A percentile compares a stretch with the other conserved stretches of the same genome.
These are phyloP conservation scores for Termitomyces sp. DNA, from an alignment of 768 basidiomycete genomes.

Conservation along the genomic window DNA sequence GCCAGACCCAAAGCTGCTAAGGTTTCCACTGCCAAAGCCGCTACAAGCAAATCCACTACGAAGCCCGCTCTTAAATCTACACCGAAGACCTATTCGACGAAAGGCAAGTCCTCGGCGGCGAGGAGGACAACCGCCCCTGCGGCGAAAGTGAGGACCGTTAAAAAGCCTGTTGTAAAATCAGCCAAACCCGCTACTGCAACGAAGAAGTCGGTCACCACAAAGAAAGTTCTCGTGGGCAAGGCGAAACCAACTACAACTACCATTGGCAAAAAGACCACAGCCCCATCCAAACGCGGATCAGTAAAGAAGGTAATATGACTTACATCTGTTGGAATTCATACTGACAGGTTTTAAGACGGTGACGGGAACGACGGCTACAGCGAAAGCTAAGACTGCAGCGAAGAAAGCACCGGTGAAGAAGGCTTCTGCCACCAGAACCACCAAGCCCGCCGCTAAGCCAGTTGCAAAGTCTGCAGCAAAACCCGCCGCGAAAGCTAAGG, in stretches of 20 bases:
- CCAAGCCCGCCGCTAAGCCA: conserved; percentile 41
- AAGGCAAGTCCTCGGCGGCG: conserved; percentile 15
- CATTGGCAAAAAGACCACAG: conserved; percentile 37
- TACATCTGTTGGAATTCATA: background rate
- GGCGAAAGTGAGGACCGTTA: conserved; percentile 25
- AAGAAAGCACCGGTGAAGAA: conserved; percentile 21
- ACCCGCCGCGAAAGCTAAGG: conserved; percentile 24
- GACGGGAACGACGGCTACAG: conserved; percentile 38
- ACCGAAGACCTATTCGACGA: conserved; percentile 27
- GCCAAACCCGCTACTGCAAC: conserved; percentile 27
- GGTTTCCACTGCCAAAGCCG: conserved; percentile 18
- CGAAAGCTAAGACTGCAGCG: conserved; percentile 33
- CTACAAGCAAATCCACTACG: conserved; percentile 26
- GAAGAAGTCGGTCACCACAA: conserved; percentile 18
- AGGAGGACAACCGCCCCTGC: conserved; percentile 13
- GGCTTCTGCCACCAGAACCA: conserved; percentile 21
- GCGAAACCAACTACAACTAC: conserved; percentile 28
- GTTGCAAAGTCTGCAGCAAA: conserved; percentile 41
- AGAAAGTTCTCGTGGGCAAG: conserved; percentile 34
- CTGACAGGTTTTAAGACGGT: conserved; percentile 27
- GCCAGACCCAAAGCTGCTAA: conserved; percentile 21
- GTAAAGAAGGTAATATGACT: conserved; percentile 34
- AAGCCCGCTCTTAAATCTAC: conserved; percentile 28
- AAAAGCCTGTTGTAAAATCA: conserved; percentile 26
- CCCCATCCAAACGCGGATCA: conserved; percentile 31